Percentiles rank a stretch among this genome's conserved stretches.
These are phyloP conservation scores for Delonix regia DNA, from an alignment of 306 rosid genomes.

Conservation along the genomic window DNA sequence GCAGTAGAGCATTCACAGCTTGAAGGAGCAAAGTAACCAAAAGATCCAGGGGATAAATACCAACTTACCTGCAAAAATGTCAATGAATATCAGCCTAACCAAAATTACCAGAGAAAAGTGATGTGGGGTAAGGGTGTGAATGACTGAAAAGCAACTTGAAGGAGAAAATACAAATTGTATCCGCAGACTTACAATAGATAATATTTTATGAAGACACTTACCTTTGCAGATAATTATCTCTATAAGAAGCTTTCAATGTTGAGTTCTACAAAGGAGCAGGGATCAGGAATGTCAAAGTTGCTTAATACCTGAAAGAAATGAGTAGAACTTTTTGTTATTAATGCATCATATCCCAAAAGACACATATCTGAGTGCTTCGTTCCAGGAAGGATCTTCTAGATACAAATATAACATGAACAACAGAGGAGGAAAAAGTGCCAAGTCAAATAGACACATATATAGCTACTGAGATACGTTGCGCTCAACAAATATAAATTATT, in stretches of 20 bases:
- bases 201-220: slow-evolving; percentile 41
- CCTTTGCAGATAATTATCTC: slow-evolving; percentile 39
- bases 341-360: slow-evolving; percentile 11
- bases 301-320: slow-evolving; percentile 66
- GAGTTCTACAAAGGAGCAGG: slow-evolving; percentile 88
- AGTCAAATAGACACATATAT: slow-evolving; percentile 3
- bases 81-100: not conserved
- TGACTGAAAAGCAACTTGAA: not conserved
- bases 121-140: not conserved
- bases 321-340: not conserved
- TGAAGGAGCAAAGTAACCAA: slow-evolving; percentile 11
- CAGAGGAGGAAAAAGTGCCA: not conserved
- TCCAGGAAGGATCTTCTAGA: not conserved
- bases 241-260: slow-evolving; percentile 67
- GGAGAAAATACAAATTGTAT: slow-evolving; percentile 6
- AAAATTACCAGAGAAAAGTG: not conserved
- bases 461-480: slow-evolving; percentile 2
- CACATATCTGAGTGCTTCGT: not conserved
- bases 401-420: not conserved
- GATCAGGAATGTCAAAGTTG: slow-evolving; percentile 90
- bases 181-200: slow-evolving; percentile 2
- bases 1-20: slow-evolving; percentile 26
- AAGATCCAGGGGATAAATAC: not conserved
- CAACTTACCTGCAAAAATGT: slow-evolving; percentile 28
- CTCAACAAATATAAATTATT: not conserved